Evolutionary conservation across 129 eudicot genomes (phyloP).

Genomic region (Tanacetum coccineum): DNA sequence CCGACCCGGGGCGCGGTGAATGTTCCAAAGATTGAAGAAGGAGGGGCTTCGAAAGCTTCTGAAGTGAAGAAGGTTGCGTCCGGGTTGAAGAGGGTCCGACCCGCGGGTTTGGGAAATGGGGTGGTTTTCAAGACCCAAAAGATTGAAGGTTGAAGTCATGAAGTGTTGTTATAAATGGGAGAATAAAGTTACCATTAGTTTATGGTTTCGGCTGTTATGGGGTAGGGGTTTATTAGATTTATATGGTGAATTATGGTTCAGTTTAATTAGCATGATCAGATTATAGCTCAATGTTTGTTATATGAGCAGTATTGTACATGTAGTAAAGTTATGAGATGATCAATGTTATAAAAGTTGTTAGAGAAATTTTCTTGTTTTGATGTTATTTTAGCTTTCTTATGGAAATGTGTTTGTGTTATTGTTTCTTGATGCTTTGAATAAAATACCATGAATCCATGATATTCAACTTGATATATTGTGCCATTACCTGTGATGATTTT

Average conservation of each 20-base stretch:
- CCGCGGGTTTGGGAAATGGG: background rate
- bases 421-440: too few species aligned
- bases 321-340: background rate
- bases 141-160: background rate
- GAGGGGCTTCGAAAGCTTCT: conserved; percentile 21
- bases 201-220: background rate
- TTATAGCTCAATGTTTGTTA: background rate
- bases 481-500: too few species aligned
- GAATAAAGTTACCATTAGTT: background rate
- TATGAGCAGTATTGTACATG: background rate
- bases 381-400: too few species aligned
- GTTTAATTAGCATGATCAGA: background rate
- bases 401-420: too few species aligned
- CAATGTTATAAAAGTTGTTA: background rate
- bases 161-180: background rate
- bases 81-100: background rate
- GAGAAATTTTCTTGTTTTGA: background rate
- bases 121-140: background rate
- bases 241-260: background rate
- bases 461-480: too few species aligned
- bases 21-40: conserved; percentile 30
- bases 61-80: background rate
- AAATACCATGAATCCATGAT: too few species aligned
- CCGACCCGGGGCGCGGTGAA: conserved; percentile 22
- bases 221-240: background rate